Conservation (phyloP, 345 rosid species). For the Lumnitzera racemosa region DNA sequence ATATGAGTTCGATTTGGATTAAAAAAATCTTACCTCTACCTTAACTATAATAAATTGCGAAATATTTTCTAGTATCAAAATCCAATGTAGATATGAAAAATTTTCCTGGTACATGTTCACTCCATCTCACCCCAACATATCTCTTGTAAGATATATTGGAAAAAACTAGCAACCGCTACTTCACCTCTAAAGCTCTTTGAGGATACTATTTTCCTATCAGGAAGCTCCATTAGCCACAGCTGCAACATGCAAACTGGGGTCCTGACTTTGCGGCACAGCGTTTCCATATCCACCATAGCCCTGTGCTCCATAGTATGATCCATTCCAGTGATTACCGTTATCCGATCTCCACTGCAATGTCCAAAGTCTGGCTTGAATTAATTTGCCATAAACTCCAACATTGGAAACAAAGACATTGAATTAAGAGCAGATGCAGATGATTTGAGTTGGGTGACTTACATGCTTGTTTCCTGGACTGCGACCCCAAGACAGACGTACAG, state of each 20-base stretch:
- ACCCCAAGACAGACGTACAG: slow-evolving; percentile 97
- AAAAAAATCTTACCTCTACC: slow-evolving; percentile 1
- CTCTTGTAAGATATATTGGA: background rate
- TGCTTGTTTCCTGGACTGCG: slow-evolving; percentile 78
- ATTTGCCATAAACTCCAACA: background rate
- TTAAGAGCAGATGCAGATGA: background rate
- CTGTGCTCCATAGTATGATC: slow-evolving; percentile 59
- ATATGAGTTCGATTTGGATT: background rate
- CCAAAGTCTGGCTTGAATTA: background rate
- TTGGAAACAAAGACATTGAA: background rate
- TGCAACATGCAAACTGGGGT: slow-evolving; percentile 40
- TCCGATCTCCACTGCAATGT: slow-evolving; percentile 73
- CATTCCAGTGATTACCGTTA: slow-evolving; percentile 63
- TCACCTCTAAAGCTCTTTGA: no score
- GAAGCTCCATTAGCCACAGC: slow-evolving; percentile 72
- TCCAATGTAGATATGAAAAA: slow-evolving; percentile 4
- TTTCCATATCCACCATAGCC: slow-evolving; percentile 58
- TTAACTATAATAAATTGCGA: slow-evolving; percentile 6
- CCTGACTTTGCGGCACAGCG: slow-evolving; percentile 35
- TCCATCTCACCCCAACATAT: background rate
- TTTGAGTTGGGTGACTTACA: slow-evolving; percentile 25
- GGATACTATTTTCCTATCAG: slow-evolving; percentile 12
- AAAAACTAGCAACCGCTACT: background rate
- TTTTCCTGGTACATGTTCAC: background rate
- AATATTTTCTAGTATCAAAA: slow-evolving; percentile 2